phyloP scores from a whole-genome alignment of 768 basidiomycete genomes.

The Sarcomyxa edulis region DNA sequence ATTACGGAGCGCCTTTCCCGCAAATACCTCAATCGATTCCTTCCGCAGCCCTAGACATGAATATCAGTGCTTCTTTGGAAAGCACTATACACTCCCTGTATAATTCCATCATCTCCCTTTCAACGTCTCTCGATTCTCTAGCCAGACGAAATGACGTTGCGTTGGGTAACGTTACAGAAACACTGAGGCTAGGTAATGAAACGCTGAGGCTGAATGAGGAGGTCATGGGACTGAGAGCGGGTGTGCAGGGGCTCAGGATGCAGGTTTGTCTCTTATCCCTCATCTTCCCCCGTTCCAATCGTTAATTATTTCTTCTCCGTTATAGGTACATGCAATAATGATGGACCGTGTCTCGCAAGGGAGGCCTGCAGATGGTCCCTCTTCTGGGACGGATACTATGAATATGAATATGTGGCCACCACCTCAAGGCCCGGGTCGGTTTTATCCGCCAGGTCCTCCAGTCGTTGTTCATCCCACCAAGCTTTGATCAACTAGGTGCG shows the following conservation, averaged over 20 bases:
- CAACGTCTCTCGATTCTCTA: constrained; percentile 55
- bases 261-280: constrained; percentile 43
- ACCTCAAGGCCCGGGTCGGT: too few relatives aligned
- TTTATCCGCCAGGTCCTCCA: too few relatives aligned
- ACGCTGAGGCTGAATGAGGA: constrained; percentile 70
- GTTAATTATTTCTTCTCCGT: constrained; percentile 3
- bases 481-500: too few relatives aligned
- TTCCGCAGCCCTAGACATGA: constrained; percentile 53
- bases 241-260: constrained; percentile 72
- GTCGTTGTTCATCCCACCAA: too few relatives aligned
- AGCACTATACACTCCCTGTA: constrained; percentile 55
- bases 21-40: too few relatives aligned
- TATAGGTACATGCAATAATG: constrained; percentile 64
- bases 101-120: constrained; percentile 54
- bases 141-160: constrained; percentile 61
- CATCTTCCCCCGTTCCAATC: constrained; percentile 1
- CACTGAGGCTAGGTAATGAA: constrained; percentile 54
- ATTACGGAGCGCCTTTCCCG: constrained; percentile 5
- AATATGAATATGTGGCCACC: too few relatives aligned
- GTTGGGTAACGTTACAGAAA: too few relatives aligned
- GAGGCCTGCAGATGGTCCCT: constrained; percentile 25
- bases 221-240: constrained; percentile 60
- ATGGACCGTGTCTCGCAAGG: constrained; percentile 66
- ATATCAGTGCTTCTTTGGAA: constrained; percentile 57
- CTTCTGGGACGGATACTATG: too few relatives aligned